Conservation (phyloP, 2,329 filamentous ascomycete species). For the Niveomyces coronatus region DNA sequence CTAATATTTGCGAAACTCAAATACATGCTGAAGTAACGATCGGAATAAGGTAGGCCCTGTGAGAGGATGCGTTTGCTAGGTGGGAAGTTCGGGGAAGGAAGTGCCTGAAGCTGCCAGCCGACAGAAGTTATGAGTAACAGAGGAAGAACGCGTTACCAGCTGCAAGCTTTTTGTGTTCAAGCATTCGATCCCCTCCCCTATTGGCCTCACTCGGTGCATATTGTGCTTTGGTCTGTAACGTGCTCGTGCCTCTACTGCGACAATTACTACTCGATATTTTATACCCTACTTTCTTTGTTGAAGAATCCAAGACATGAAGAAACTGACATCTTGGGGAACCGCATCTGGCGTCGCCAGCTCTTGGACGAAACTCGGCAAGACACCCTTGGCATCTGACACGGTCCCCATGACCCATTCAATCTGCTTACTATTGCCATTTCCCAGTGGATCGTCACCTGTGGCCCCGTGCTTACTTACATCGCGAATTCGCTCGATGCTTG, state of each 20-base stretch:
- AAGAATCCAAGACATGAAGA: slow-evolving; percentile 55
- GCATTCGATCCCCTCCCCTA: too few species aligned
- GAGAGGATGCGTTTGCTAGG: background rate
- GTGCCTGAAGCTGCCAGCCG: slow-evolving; percentile 3
- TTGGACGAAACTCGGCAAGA: slow-evolving; percentile 56
- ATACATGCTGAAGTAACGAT: background rate
- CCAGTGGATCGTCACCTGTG: too few species aligned
- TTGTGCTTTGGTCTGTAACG: too few species aligned
- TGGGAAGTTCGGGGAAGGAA: background rate
- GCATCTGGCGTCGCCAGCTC: slow-evolving; percentile 50
- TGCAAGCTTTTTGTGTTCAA: slow-evolving; percentile 10
- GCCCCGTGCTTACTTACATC: slow-evolving; percentile 22
- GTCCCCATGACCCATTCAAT: slow-evolving; percentile 75
- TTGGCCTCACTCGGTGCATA: too few species aligned
- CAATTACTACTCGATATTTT: background rate
- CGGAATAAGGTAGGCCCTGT: background rate
- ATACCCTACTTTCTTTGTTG: slow-evolving; percentile 27
- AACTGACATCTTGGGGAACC: slow-evolving; percentile 60
- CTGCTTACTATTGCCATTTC: slow-evolving; percentile 16
- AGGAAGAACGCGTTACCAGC: background rate
- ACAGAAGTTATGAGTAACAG: too few species aligned
- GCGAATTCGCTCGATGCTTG: slow-evolving; percentile 52
- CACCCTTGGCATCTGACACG: slow-evolving; percentile 57
- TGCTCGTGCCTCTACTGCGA: too few species aligned
- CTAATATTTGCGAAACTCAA: background rate